These are phyloP conservation scores for Candida gorgasii DNA, from an alignment of 805 yeast genomes.

Conservation along the genomic window DNA sequence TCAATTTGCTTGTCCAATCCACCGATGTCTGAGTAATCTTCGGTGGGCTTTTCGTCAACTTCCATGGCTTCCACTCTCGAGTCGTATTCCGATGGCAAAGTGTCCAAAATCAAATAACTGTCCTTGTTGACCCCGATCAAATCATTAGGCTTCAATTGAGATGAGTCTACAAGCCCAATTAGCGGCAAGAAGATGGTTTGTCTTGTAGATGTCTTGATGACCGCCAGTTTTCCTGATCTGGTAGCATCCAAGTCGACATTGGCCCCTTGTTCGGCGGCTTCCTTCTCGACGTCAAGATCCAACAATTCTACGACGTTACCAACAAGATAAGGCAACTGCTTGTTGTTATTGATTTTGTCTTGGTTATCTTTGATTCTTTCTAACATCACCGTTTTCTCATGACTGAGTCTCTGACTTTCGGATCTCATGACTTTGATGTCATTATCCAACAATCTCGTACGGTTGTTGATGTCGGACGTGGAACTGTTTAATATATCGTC, in stretches of 20 bases:
- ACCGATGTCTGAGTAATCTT: slow-evolving; percentile 95
- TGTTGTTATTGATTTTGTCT: slow-evolving; percentile 93
- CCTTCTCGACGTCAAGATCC: slow-evolving; percentile 82
- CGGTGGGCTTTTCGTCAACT: slow-evolving; percentile 98
- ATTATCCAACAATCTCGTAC: slow-evolving; percentile 86
- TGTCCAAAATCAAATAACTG: slow-evolving; percentile 88
- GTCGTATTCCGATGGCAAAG: slow-evolving; percentile 95
- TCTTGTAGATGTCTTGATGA: slow-evolving; percentile 94
- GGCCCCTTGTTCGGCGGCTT: slow-evolving; percentile 88
- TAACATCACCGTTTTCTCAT: slow-evolving; percentile 89
- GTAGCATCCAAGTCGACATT: slow-evolving; percentile 91
- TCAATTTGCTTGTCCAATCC: slow-evolving; percentile 98
- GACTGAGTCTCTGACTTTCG: slow-evolving; percentile 84
- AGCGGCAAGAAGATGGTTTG: slow-evolving; percentile 96
- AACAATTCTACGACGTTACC: slow-evolving; percentile 95
- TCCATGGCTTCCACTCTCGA: slow-evolving; percentile 99
- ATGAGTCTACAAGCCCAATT: slow-evolving; percentile 93
- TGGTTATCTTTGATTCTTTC: slow-evolving; percentile 94
- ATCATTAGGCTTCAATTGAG: slow-evolving; percentile 93
- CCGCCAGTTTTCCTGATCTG: slow-evolving; percentile 95
- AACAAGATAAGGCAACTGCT: slow-evolving; percentile 92
- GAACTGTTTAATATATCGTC: slow-evolving; percentile 78
- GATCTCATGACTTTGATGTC: slow-evolving; percentile 94
- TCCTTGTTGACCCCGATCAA: slow-evolving; percentile 97
- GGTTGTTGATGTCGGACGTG: slow-evolving; percentile 78